Base-by-base conservation (phyloP, 805 yeast species). In the Saturnispora galanensis region DNA sequence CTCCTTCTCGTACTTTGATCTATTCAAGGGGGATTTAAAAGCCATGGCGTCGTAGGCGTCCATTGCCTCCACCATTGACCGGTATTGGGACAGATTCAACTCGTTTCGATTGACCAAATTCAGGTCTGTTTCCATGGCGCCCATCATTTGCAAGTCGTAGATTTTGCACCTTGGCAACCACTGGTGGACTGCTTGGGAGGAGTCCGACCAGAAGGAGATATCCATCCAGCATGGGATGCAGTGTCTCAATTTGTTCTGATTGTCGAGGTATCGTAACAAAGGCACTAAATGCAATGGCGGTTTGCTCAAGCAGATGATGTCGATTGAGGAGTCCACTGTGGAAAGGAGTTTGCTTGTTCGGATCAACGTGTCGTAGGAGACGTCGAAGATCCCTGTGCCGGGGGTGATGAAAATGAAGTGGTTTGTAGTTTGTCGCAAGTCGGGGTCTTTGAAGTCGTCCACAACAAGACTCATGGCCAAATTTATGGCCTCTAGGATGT, bases 111-210 rank as follows among this genome's bases (percentile, higher is more conserved):
- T 75, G 7, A 83, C 75, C 10, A 82, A 77, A 51, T 79, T 77
- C 46, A 80, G 68, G 56, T 93, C 96, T 54, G 85, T 86, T 55
- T 90, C 97, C 81, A 90, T 87, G 7, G 93, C 75, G 0, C 97
- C 97, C 94, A 90, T 90, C 97, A 93, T 93, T 60, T 93, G 97
- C 15, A 93, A 64, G 56, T 90, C 97, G 60, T 93, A 90, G 41
- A 93, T 89, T 55, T 86, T 87, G 62, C 97, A 88, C 31, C 93
- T 69, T 0, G 98, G 97, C n/a, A 82, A 74, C 97, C 97, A 90
- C 52, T 77, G 83, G 30, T 68, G 68, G 31, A 64, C 63, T 4
- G 62, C 54, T 16, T 67, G 65, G 28, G 69, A 67, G 2, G 71
- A 60, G 41, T 82, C 85, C 44, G 74, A 77, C 84, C 95, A 93